Base-by-base conservation (phyloP, 2,329 filamentous ascomycete genomes). In the Shiraia bambusicola region DNA sequence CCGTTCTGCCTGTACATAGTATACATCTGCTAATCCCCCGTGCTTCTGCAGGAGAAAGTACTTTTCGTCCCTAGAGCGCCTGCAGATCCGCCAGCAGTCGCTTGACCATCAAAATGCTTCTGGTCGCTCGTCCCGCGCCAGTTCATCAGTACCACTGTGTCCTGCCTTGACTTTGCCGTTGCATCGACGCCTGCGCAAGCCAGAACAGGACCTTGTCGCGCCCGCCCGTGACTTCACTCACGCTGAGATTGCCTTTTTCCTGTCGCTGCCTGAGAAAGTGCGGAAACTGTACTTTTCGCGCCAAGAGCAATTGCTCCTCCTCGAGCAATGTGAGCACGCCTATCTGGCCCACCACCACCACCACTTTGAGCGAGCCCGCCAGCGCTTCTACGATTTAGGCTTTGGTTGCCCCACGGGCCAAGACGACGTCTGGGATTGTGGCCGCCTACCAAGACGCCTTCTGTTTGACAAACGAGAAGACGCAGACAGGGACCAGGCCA, bases 1-100 rank as follows among this genome's bases (percentile, higher is more conserved):
- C n/a, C n/a, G n/a, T n/a, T 32, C 19, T 36, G 34, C 39, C 29
- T 45, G 37, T 39, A 51, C n/a, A n/a, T n/a, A n/a, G n/a, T n/a
- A n/a, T n/a, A n/a, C n/a, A n/a, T n/a, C n/a, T 50, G 54, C 59
- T 48, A 45, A 58, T 48, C 48, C 55, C 52, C 53, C 33, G 47
- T 40, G 37, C 40, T 42, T 38, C 53, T 52, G 40, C 62, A 76
- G 73, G 58, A 69, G 69, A 59, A 76, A 88, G 80, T 88, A 86
- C 71, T 88, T 88, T 71, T 87, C 84, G 24, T 83, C 81, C 6
- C 75, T 86, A 49, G 86, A 89, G 68, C 79, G 84, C 43, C 75
- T 87, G 44, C 80, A 81, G 56, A 81, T 88, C 63, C 79, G 78
- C 36, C 81, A 82, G 56, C 70, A 69, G 35, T 52, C 55, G 54